These are phyloP conservation scores for Diospyros lotus DNA, from an alignment of 148 eudicot species.

Conservation along the genomic window DNA sequence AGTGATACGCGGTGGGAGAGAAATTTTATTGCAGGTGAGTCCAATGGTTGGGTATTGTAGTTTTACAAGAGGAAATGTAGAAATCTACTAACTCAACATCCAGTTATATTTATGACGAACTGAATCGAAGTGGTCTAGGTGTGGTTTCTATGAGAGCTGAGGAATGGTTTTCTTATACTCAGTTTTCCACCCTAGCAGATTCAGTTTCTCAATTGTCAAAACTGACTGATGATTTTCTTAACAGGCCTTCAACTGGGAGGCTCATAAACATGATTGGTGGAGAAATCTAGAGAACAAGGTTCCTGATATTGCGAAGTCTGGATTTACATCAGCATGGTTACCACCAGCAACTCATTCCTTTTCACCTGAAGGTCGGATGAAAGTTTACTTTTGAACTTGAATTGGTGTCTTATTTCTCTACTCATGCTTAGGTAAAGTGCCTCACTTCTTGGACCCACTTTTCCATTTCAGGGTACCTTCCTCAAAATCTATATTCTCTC, in stretches of 20 bases:
- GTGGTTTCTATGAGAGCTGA: slow-evolving; percentile 1
- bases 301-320: slow-evolving; percentile 77
- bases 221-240: slow-evolving; percentile 9
- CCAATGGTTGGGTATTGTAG: background rate
- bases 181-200: background rate
- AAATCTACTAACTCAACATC: background rate
- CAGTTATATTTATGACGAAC: background rate
- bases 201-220: background rate
- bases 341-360: slow-evolving; percentile 81
- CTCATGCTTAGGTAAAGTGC: background rate
- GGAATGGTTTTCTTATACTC: background rate
- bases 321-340: slow-evolving; percentile 88
- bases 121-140: background rate
- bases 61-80: background rate
- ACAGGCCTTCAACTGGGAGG: slow-evolving; percentile 96
- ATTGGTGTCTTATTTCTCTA: background rate
- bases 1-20: slow-evolving; percentile 62
- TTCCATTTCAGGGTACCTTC: slow-evolving; percentile 69
- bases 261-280: slow-evolving; percentile 94
- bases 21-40: slow-evolving; percentile 73
- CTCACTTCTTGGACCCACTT: background rate
- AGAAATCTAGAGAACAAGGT: slow-evolving; percentile 58
- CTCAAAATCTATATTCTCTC: slow-evolving; percentile 85
- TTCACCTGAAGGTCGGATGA: slow-evolving; percentile 63
- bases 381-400: background rate